These are phyloP conservation scores for Conringia planisiliqua DNA, from an alignment of 345 rosid genomes.

Conservation along the genomic window DNA sequence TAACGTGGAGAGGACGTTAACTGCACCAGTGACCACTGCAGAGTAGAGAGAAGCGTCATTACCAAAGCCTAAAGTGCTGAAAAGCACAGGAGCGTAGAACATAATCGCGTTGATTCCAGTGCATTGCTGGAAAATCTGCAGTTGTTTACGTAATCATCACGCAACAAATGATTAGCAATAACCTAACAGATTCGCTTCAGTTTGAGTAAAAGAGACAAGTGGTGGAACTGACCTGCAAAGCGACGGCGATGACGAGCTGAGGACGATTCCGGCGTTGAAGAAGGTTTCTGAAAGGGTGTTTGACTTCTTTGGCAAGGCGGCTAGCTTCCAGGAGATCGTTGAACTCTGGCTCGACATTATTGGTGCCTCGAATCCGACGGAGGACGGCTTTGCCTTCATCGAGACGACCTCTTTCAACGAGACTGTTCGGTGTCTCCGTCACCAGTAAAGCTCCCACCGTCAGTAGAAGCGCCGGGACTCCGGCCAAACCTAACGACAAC, in stretches of 20 bases:
- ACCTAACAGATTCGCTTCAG: too few relatives aligned
- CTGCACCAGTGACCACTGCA: slow-evolving; percentile 88
- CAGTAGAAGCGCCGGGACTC: slow-evolving; percentile 75
- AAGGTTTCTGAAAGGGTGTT: slow-evolving; percentile 89
- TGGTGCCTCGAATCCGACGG: slow-evolving; percentile 68
- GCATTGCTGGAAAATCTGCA: slow-evolving; percentile 85
- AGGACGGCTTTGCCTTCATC: slow-evolving; percentile 92
- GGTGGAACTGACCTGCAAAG: slow-evolving; percentile 58
- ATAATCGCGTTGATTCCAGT: slow-evolving; percentile 96
- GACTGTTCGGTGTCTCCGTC: slow-evolving; percentile 86
- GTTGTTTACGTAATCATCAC: neutral
- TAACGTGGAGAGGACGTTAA: slow-evolving; percentile 72
- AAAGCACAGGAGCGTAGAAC: slow-evolving; percentile 94
- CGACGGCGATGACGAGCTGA: slow-evolving; percentile 70
- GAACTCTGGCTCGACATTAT: slow-evolving; percentile 83
- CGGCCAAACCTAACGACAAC: slow-evolving; percentile 81
- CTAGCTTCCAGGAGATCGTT: slow-evolving; percentile 89
- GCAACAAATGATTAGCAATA: neutral
- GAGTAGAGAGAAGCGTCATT: slow-evolving; percentile 85
- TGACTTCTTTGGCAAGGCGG: slow-evolving; percentile 73
- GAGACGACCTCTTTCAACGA: slow-evolving; percentile 74
- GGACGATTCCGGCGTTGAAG: slow-evolving; percentile 70
- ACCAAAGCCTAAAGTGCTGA: slow-evolving; percentile 76
- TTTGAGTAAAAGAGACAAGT: too few relatives aligned
- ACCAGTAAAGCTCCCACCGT: slow-evolving; percentile 78